Percentiles rank a stretch among this genome's conserved stretches.
phyloP scores from a whole-genome alignment of 352 stramenopile species.

The Phytopythium boreale region DNA sequence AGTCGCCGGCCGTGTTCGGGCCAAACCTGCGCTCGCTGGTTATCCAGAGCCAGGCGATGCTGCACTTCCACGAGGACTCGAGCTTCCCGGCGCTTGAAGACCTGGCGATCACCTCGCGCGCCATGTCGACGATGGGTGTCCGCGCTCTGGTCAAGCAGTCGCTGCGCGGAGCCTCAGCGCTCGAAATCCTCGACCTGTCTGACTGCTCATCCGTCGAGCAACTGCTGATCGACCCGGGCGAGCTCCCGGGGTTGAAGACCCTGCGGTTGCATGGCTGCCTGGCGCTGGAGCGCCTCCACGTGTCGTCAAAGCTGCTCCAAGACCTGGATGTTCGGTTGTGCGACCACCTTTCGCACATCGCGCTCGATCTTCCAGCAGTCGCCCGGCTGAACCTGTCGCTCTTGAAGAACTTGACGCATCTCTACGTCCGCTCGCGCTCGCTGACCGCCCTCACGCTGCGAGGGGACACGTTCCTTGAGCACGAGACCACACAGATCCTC shows the following conservation, averaged over 20 bases:
- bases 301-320: slow-evolving; percentile 44
- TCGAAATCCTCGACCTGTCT: slow-evolving; percentile 35
- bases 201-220: slow-evolving; percentile 58
- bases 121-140: slow-evolving; percentile 36
- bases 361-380: slow-evolving; percentile 38
- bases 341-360: slow-evolving; percentile 35
- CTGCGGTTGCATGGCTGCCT: slow-evolving; percentile 45
- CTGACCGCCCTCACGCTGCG: slow-evolving; percentile 41
- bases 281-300: slow-evolving; percentile 51
- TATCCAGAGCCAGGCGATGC: slow-evolving; percentile 45
- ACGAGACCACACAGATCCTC: slow-evolving; percentile 26
- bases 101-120: slow-evolving; percentile 44
- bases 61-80: slow-evolving; percentile 35
- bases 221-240: slow-evolving; percentile 46
- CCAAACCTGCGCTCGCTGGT: slow-evolving; percentile 30
- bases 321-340: slow-evolving; percentile 40
- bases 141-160: slow-evolving; percentile 41
- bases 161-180: slow-evolving; percentile 18
- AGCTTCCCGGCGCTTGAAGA: slow-evolving; percentile 42
- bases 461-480: slow-evolving; percentile 39
- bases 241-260: slow-evolving; percentile 41
- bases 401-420: slow-evolving; percentile 48
- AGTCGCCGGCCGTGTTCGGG: slow-evolving; percentile 35
- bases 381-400: slow-evolving; percentile 57
- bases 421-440: slow-evolving; percentile 44